These are phyloP conservation scores for Tylopilus sp. DNA, from an alignment of 1,284 basidiomycete genomes.

Conservation along the genomic window DNA sequence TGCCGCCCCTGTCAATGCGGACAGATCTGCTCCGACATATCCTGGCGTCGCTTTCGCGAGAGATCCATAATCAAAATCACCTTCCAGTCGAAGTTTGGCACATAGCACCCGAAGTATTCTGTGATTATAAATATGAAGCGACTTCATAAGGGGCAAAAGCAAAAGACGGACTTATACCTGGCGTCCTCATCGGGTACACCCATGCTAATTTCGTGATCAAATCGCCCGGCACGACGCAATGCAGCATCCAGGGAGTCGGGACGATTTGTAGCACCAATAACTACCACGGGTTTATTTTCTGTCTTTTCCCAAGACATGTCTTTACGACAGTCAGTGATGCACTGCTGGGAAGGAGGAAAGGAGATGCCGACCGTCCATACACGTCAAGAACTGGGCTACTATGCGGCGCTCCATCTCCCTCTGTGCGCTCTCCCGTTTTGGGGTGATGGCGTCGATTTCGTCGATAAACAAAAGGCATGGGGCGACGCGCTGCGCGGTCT, in stretches of 20 bases:
- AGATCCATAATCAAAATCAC: conserved; percentile 75
- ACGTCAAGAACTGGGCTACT: conserved; percentile 94
- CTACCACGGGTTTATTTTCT: conserved; percentile 84
- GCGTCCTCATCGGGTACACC: conserved; percentile 91
- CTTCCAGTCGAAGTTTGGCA: conserved; percentile 68
- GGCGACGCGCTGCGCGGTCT: conserved; percentile 60
- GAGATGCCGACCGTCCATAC: conserved; percentile 80
- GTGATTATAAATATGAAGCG: conserved; percentile 4
- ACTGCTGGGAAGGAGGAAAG: neutral
- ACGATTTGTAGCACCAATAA: conserved; percentile 94
- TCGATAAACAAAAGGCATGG: conserved; percentile 93
- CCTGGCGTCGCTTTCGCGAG: conserved; percentile 94
- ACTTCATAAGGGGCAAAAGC: neutral
- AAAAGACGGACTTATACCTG: conserved; percentile 71
- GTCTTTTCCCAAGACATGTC: conserved; percentile 91
- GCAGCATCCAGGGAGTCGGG: conserved; percentile 94
- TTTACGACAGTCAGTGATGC: conserved; percentile 27
- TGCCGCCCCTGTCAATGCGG: conserved; percentile 87
- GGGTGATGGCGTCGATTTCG: conserved; percentile 97
- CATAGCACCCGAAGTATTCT: conserved; percentile 82
- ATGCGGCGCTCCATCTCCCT: conserved; percentile 97
- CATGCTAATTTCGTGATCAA: conserved; percentile 97
- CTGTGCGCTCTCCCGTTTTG: conserved; percentile 94
- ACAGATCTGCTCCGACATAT: conserved; percentile 93
- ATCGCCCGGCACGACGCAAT: conserved; percentile 86